A percentile compares a stretch with the other conserved stretches of the same genome.
Conservation (phyloP, 352 stramenopile species). For the Phytophthora pisi region DNA sequence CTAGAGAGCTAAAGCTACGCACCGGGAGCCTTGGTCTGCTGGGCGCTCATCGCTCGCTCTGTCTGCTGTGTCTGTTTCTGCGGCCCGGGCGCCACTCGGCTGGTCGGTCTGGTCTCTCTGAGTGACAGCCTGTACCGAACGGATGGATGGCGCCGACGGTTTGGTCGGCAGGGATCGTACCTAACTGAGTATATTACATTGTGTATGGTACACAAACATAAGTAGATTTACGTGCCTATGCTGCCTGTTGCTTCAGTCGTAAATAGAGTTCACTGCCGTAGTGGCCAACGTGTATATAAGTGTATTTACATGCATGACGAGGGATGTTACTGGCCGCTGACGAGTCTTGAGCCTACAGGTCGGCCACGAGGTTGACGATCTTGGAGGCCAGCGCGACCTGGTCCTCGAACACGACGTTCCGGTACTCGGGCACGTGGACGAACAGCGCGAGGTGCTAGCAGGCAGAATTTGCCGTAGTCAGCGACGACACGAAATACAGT, state of each 20-base stretch:
- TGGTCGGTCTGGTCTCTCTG: conserved; percentile 25
- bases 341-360: conserved; percentile 15
- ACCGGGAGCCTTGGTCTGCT: conserved; percentile 33
- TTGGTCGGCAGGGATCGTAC: conserved; percentile 16
- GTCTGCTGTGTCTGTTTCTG: conserved; percentile 13
- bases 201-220: neutral
- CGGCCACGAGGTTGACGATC: conserved; percentile 57
- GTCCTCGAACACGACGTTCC: conserved; percentile 56
- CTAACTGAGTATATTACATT: neutral
- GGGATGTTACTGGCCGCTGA: neutral
- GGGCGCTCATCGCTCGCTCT: conserved; percentile 29
- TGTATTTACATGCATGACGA: neutral
- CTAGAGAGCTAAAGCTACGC: conserved; percentile 1
- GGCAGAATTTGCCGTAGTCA: conserved; percentile 1
- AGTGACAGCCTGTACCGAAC: conserved; percentile 27
- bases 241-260: neutral
- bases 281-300: neutral
- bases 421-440: conserved; percentile 77
- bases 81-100: conserved; percentile 12
- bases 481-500: neutral
- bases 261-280: neutral
- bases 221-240: neutral
- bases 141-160: conserved; percentile 40
- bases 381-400: conserved; percentile 68
- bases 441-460: conserved; percentile 71